phyloP scores from a whole-genome alignment of 106 monocot species.

The Platanthera zijinensis region DNA sequence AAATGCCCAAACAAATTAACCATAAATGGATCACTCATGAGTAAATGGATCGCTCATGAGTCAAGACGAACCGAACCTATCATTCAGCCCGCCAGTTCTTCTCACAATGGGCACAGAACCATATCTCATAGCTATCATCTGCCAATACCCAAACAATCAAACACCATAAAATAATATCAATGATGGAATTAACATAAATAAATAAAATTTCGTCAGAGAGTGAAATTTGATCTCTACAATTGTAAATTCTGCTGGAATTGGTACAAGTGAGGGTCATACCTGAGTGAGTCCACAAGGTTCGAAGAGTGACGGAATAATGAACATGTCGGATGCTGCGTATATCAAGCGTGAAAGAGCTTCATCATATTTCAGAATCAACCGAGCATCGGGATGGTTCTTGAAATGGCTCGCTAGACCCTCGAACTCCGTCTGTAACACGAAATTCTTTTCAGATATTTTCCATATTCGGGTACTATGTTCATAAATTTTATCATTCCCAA shows the following conservation, averaged over 20 bases:
- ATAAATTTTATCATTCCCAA: too few relatives aligned
- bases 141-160: constrained; percentile 9
- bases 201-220: not conserved
- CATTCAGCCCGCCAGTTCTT: constrained; percentile 84
- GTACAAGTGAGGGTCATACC: constrained; percentile 27
- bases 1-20: too few relatives aligned
- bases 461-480: too few relatives aligned
- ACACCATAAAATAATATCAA: not conserved
- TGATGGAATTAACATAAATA: not conserved
- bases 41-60: not conserved
- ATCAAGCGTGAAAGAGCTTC: constrained; percentile 79
- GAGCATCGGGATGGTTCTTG: constrained; percentile 45
- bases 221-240: not conserved
- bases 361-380: constrained; percentile 77
- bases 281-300: constrained; percentile 98
- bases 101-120: constrained; percentile 92
- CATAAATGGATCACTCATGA: not conserved
- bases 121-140: constrained; percentile 99
- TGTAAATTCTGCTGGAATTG: not conserved
- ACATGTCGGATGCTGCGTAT: constrained; percentile 84
- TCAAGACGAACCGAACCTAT: constrained; percentile 31
- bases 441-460: not conserved
- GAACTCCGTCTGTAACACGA: constrained; percentile 61
- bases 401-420: constrained; percentile 78
- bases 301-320: constrained; percentile 84